A percentile compares a stretch with the other conserved stretches of the same genome.
These are phyloP conservation scores for Ceriops zippeliana DNA, from an alignment of 345 rosid genomes.

Conservation along the genomic window DNA sequence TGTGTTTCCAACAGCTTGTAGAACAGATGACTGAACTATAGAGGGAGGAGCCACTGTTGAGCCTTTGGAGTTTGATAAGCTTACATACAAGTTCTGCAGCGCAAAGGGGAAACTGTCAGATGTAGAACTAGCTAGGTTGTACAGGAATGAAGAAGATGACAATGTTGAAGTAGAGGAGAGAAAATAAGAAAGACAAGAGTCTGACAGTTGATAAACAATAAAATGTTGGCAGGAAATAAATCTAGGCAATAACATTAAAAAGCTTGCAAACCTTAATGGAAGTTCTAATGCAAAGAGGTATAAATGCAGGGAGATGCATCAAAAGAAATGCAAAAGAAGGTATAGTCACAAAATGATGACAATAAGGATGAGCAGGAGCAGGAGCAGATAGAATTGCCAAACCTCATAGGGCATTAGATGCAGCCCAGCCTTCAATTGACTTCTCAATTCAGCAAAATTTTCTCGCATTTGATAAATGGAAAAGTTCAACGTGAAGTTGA, in stretches of 20 bases:
- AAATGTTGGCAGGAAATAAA: no score
- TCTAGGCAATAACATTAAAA: no score
- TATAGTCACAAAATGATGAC: neutral
- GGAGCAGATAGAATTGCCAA: constrained; percentile 15
- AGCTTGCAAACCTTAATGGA: no score
- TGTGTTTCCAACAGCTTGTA: constrained; percentile 59
- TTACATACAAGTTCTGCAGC: constrained; percentile 73
- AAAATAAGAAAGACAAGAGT: no score
- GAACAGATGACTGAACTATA: constrained; percentile 67
- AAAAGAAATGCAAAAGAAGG: neutral
- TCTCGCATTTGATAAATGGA: constrained; percentile 60
- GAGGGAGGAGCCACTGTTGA: constrained; percentile 79
- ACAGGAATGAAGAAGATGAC: no score
- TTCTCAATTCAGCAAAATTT: constrained; percentile 60
- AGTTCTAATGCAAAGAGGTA: neutral
- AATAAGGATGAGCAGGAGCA: neutral
- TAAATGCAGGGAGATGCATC: neutral
- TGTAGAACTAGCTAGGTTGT: neutral
- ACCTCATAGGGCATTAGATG: constrained; percentile 73
- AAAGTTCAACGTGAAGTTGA: constrained; percentile 82
- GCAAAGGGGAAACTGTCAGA: constrained; percentile 18
- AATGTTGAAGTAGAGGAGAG: no score
- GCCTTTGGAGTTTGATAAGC: constrained; percentile 62
- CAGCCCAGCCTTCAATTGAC: constrained; percentile 74
- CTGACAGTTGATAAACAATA: neutral